Evolutionary conservation across 2,329 filamentous ascomycete species (phyloP), one percentile per base, ranked within the genome.

Genomic region (Rutstroemia sydowiana): DNA sequence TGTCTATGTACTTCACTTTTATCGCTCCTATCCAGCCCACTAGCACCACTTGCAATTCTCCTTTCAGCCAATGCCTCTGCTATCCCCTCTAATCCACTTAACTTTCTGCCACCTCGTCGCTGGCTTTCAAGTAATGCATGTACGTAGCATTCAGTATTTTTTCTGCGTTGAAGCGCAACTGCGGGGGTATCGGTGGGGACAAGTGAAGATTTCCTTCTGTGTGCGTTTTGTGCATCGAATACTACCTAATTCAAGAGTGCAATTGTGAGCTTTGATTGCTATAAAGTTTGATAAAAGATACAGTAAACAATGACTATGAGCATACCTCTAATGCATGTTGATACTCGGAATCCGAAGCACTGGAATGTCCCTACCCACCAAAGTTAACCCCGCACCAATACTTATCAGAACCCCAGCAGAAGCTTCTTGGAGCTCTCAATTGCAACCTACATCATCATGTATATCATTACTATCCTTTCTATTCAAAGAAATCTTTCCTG

Each of bases 131-230:
- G 72, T 46, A 85, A 74, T 52, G 83, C 77, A 63, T 86, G 82
- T 30, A 85, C 82, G 34, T 84, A 73, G 59, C 82, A 85, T 61
- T 82, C 78, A 11, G 77, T 76, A 58, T 74, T 73, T 55, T 69
- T 66, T 28, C 66, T 60, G 39, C 65, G 61, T 6, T 63, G 64
- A 9, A 71, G 60, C 46, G 70, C 58, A 5, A 72, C 71, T 7
- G 63, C 56, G 14, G 68, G 60, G 2, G 70, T 62, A 28, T 84
- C 79, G 45, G 70, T 70, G 4, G 73, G 65, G 11, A 84, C 77
- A 45, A 86, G 72, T 11, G 82, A 85, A 61, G 80, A 84, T 69
- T 85, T 86, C 53, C 82, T 76, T 20, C 82, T 77, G 60, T 84
- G 81, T 0, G 75, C 73, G 57, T 78, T 83, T 36, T 74, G 68